Percentiles rank a stretch among this genome's conserved stretches.
These are phyloP conservation scores for Raffaelea arxii DNA, from an alignment of 2,329 filamentous ascomycete genomes.

Conservation along the genomic window DNA sequence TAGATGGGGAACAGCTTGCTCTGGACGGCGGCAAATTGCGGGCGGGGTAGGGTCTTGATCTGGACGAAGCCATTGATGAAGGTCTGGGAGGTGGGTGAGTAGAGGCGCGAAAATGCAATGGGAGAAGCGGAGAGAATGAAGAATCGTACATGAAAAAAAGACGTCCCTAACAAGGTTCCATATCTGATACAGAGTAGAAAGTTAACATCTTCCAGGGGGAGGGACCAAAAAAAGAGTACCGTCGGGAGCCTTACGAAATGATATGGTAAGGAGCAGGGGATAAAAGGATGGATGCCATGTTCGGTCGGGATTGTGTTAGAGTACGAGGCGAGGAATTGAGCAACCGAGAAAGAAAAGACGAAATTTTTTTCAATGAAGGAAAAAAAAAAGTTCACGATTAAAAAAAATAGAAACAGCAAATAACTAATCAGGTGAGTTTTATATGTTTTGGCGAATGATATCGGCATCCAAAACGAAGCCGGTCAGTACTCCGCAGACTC, in stretches of 20 bases:
- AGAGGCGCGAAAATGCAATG: too few relatives aligned
- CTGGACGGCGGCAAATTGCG: slow-evolving; percentile 75
- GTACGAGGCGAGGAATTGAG: background rate
- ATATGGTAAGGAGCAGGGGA: slow-evolving; percentile 68
- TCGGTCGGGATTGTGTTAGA: too few relatives aligned
- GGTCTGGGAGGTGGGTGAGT: too few relatives aligned
- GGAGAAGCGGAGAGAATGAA: too few relatives aligned
- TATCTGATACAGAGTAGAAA: slow-evolving; percentile 50
- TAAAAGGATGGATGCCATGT: slow-evolving; percentile 45
- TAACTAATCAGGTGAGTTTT: too few relatives aligned
- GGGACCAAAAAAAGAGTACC: background rate
- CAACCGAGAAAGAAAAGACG: background rate
- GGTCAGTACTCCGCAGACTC: too few relatives aligned
- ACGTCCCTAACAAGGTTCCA: slow-evolving; percentile 76
- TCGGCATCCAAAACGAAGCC: too few relatives aligned
- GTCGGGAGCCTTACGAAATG: slow-evolving; percentile 44
- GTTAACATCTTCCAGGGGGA: background rate
- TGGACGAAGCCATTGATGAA: slow-evolving; percentile 68
- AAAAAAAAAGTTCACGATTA: background rate
- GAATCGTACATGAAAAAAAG: slow-evolving; percentile 67
- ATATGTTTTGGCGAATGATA: too few relatives aligned
- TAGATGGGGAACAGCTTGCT: slow-evolving; percentile 77
- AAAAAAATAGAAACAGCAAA: background rate
- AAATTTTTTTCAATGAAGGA: background rate
- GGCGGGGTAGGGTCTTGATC: slow-evolving; percentile 65